phyloP scores from a whole-genome alignment of 2,329 filamentous ascomycete genomes.

The Ophiostoma sp. region DNA sequence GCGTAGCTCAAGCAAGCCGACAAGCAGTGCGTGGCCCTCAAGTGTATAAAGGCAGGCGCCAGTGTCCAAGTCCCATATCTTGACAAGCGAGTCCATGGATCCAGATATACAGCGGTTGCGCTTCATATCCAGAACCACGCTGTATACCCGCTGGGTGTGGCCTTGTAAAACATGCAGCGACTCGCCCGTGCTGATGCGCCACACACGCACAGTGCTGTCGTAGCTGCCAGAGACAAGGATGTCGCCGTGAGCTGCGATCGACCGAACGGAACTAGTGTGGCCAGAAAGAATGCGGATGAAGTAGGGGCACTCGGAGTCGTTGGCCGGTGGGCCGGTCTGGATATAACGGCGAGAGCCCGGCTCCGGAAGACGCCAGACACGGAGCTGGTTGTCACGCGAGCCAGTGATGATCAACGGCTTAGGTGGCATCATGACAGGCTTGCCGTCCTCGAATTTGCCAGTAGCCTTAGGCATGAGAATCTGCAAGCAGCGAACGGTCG shows the following conservation, averaged over 20 bases:
- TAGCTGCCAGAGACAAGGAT: slow-evolving; percentile 98
- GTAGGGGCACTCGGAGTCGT: slow-evolving; percentile 83
- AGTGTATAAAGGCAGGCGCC: slow-evolving; percentile 84
- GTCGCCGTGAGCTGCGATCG: slow-evolving; percentile 91
- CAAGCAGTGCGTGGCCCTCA: slow-evolving; percentile 88
- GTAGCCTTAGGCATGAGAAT: slow-evolving; percentile 86
- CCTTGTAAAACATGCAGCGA: slow-evolving; percentile 79
- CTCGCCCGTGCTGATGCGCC: slow-evolving; percentile 96
- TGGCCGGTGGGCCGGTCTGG: slow-evolving; percentile 73
- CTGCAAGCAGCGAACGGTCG: slow-evolving; percentile 91
- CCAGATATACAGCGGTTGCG: slow-evolving; percentile 96
- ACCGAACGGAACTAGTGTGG: slow-evolving; percentile 90
- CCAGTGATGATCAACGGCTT: slow-evolving; percentile 97
- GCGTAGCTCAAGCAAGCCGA: slow-evolving; percentile 85
- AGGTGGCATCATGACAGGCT: slow-evolving; percentile 83
- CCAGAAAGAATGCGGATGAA: slow-evolving; percentile 85
- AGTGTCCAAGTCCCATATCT: slow-evolving; percentile 92
- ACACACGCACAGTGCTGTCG: slow-evolving; percentile 91
- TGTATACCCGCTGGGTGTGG: slow-evolving; percentile 93
- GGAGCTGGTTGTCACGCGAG: slow-evolving; percentile 87
- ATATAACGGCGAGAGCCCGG: slow-evolving; percentile 75
- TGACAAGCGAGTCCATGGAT: slow-evolving; percentile 97
- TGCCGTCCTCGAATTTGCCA: slow-evolving; percentile 69
- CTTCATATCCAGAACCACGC: slow-evolving; percentile 87
- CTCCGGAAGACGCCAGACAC: slow-evolving; percentile 91